Evolutionary conservation across 2,329 filamentous ascomycete species (phyloP).

Genomic region (Lachnellula arida): DNA sequence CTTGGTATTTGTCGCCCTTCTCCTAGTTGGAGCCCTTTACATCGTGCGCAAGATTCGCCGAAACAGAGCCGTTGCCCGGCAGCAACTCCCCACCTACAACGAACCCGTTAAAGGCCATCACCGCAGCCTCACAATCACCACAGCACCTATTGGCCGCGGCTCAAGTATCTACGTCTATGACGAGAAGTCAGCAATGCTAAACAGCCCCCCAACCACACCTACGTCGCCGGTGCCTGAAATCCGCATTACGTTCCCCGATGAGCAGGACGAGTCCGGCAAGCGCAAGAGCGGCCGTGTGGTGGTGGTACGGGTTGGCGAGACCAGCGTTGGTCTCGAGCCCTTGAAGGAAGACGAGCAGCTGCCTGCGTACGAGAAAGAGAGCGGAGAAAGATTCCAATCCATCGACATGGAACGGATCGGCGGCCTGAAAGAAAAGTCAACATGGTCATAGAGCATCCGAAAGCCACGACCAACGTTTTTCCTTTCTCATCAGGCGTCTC

Average conservation of each 20-base stretch:
- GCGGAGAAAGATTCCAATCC: constrained; percentile 77
- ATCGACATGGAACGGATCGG: constrained; percentile 94
- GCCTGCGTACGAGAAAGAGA: constrained; percentile 83
- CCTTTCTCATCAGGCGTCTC: not conserved
- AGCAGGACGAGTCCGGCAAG: constrained; percentile 81
- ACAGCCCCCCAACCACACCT: constrained; percentile 70
- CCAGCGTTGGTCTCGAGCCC: constrained; percentile 82
- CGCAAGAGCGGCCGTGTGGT: constrained; percentile 82
- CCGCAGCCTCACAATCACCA: constrained; percentile 50
- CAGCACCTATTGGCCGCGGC: constrained; percentile 45
- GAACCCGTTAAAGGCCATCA: constrained; percentile 41
- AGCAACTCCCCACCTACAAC: constrained; percentile 66
- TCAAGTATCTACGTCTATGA: constrained; percentile 74
- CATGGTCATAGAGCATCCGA: constrained; percentile 21
- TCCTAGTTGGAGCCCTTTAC: constrained; percentile 64
- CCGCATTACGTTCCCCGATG: constrained; percentile 95
- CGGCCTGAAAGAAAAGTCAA: constrained; percentile 80
- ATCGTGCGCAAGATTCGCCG: constrained; percentile 64
- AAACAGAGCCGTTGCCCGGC: constrained; percentile 40
- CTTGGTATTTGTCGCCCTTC: constrained; percentile 67
- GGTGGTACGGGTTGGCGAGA: constrained; percentile 85
- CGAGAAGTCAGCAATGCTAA: constrained; percentile 73
- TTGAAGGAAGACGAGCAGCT: constrained; percentile 70
- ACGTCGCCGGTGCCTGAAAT: constrained; percentile 88
- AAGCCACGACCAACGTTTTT: constrained; percentile 6